Evolutionary conservation across 768 basidiomycete species (phyloP), one percentile per base, ranked within the genome.

Genomic region (Boletellus ananas): DNA sequence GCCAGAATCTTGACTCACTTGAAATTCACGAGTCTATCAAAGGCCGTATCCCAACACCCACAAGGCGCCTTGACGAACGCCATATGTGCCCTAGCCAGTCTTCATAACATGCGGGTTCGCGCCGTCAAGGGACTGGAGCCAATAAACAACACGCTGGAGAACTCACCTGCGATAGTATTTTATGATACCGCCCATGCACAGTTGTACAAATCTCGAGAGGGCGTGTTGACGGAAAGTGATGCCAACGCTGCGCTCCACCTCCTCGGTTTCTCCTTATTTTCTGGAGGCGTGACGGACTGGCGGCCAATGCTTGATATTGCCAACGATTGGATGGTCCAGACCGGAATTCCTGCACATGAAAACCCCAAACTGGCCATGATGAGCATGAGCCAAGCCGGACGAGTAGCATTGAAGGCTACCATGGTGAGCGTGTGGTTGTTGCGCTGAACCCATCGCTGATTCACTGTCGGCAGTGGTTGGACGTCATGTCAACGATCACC

Each of bases 201-300:
- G 60, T 72, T 90, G 41, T 72, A 79, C 48, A 82, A 79, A 61
- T 76, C 78, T 47, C 67, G 76, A 51, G 74, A 74, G 33, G 79
- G 79, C 11, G 64, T 71, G 23, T 80, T 84, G 70, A 73, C 72
- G 36, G 87, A 87, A 50, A 74, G 74, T 42, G 87, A 91, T 58
- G 90, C 87, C 10, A 75, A 85, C 55, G 89, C 90, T 4, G 87
- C 90, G 5, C 62, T 90, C 37, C 87, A 89, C 65, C 78, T 93
- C 54, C 75, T 90, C 51, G 80, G 77, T 59, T 89, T 83, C 66
- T 85, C 84, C 38, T 74, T 87, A 51, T 70, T 90, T 62, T 83
- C 81, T 2, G 85, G 85, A 46, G 82, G 87, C 33, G 69, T 72
- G 45, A 78, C 75, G 16, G 80, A 84, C 58, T 93, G 90, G 90